Evolutionary conservation across 352 stramenopile species (phyloP), one percentile per base, ranked within the genome.

Genomic region (Phytophthora sojae): DNA sequence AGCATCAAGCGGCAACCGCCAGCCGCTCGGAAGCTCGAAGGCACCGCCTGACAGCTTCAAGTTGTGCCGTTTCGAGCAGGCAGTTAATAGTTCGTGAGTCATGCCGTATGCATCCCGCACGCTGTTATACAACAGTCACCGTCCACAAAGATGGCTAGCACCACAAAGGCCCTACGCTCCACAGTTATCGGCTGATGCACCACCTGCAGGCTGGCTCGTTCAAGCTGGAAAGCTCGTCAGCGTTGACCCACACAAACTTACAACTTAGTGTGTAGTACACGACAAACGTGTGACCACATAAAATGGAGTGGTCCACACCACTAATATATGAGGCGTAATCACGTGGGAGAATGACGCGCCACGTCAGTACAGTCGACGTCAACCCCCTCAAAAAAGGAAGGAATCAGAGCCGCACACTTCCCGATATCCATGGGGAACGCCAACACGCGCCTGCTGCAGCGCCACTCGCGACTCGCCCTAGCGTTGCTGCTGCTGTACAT

Each of bases 251-350:
- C 12, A 37, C 21, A 42, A 77, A 53, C 80, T 83, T 64, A 65
- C 51, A 68, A 61, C 51, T 90, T 86, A 61, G 56, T 71, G 29
- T 82, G 26, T n/a, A 4, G 21, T n/a, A 8, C 45, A 52, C n/a
- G 17, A 2, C n/a, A 39, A 14, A 12, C 32, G 9, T 39, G 9
- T 14, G 4, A n/a, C 5, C 45, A 52, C 45, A 29, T n/a, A 3
- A 52, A 26, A 7, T 29, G 0, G 9, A n/a, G 49, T 55, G 21
- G 21, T 2, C 69, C 74, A 55, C 59, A 79, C 59, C 57, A 83
- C 15, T 89, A 77, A 79, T 89, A 91, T 77, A 56, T 12, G 73
- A 91, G 32, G 65, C 76, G 63, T 86, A 77, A 65, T 75, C 67
- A 49, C 44, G 69, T 52, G 73, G 39, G 25, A 26, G 14, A 19